Conservation (phyloP, 1,284 basidiomycete species). For the Vanrija humicola region DNA sequence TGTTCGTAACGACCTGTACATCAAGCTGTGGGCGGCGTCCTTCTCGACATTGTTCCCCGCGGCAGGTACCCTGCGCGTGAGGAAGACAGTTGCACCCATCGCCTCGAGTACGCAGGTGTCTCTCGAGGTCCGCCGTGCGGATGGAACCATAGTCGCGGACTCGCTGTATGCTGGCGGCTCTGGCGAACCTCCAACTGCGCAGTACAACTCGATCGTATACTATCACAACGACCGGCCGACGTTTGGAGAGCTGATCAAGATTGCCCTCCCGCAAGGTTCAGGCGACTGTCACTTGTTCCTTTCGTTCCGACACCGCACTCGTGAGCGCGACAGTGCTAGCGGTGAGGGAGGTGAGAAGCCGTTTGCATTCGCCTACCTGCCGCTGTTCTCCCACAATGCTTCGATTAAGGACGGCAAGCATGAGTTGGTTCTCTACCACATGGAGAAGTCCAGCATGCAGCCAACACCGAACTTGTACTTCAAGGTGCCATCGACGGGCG, state of each 20-base stretch:
- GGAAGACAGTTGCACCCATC: slow-evolving; percentile 29
- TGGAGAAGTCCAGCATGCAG: slow-evolving; percentile 61
- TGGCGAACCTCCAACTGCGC: slow-evolving; percentile 72
- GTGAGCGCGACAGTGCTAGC: slow-evolving; percentile 59
- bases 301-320: slow-evolving; percentile 61
- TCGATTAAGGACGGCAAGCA: slow-evolving; percentile 91
- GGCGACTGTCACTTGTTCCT: slow-evolving; percentile 89
- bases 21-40: slow-evolving; percentile 88
- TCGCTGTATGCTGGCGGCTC: slow-evolving; percentile 75
- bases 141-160: slow-evolving; percentile 66
- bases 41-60: slow-evolving; percentile 57
- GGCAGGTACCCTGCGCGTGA: slow-evolving; percentile 38
- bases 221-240: slow-evolving; percentile 78
- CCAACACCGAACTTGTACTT: slow-evolving; percentile 68
- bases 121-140: slow-evolving; percentile 75
- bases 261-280: slow-evolving; percentile 67
- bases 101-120: slow-evolving; percentile 76
- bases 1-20: slow-evolving; percentile 87
- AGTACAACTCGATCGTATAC: slow-evolving; percentile 88
- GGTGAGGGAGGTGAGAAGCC: slow-evolving; percentile 63
- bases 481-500: slow-evolving; percentile 60
- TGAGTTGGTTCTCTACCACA: slow-evolving; percentile 73
- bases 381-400: slow-evolving; percentile 72
- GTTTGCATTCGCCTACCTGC: slow-evolving; percentile 90
- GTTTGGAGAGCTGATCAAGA: slow-evolving; percentile 88